Percentiles rank a stretch among this genome's conserved stretches.
These are phyloP conservation scores for Fusarium udum DNA, from an alignment of 2,329 filamentous ascomycete genomes.

Conservation along the genomic window DNA sequence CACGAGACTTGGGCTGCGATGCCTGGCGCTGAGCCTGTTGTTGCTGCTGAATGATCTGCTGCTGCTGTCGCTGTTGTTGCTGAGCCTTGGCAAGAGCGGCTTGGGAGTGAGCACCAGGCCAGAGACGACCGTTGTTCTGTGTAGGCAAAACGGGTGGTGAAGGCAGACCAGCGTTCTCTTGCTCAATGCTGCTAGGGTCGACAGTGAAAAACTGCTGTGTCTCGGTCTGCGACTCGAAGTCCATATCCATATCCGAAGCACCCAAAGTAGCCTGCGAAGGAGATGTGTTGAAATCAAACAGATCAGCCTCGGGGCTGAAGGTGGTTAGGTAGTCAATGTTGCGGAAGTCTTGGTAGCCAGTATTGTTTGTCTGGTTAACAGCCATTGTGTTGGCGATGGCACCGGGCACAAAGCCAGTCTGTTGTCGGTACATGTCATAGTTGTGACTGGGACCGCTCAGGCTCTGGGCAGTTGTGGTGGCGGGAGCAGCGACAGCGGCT, in stretches of 20 bases:
- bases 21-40: constrained; percentile 60
- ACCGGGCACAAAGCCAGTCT: constrained; percentile 89
- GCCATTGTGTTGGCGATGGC: constrained; percentile 83
- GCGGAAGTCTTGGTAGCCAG: constrained; percentile 61
- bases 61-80: constrained; percentile 73
- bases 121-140: constrained; percentile 75
- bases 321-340: constrained; percentile 63
- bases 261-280: constrained; percentile 69
- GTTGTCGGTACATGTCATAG: constrained; percentile 94
- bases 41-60: constrained; percentile 64
- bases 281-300: constrained; percentile 78
- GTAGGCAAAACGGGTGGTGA: constrained; percentile 58
- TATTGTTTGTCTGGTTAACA: constrained; percentile 71
- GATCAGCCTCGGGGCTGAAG: constrained; percentile 68
- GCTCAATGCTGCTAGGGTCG: constrained; percentile 79
- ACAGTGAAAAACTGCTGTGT: constrained; percentile 75
- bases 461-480: constrained; percentile 65
- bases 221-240: constrained; percentile 57
- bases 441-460: constrained; percentile 89
- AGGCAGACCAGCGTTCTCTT: constrained; percentile 57
- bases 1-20: constrained; percentile 56
- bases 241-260: constrained; percentile 74
- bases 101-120: constrained; percentile 93
- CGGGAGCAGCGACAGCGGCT: constrained; percentile 64
- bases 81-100: constrained; percentile 80